Conservation (phyloP, 352 stramenopile species). For the Nothophytophthora sp. region DNA sequence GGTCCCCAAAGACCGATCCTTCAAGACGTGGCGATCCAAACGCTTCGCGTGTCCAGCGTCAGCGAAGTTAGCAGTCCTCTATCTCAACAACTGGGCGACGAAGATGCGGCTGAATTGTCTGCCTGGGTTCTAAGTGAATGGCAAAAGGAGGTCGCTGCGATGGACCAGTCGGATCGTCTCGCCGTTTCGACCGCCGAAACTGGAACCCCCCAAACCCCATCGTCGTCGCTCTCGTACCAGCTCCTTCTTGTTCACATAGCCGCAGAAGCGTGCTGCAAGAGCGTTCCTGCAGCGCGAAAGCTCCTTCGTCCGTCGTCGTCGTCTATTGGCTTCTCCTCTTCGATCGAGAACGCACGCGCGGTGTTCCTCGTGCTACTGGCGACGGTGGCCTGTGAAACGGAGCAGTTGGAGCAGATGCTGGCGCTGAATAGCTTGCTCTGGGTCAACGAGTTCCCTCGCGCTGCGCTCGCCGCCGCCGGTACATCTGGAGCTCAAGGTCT, state of each 20-base stretch:
- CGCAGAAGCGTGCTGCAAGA: slow-evolving; percentile 7
- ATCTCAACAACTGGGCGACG: neutral
- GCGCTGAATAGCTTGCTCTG: slow-evolving; percentile 27
- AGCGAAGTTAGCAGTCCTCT: neutral
- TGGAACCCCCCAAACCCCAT: neutral
- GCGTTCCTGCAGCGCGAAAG: neutral
- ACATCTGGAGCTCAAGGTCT: neutral
- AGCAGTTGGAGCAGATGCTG: slow-evolving; percentile 16
- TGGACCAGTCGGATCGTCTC: no score
- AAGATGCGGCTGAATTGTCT: neutral
- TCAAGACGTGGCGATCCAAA: neutral
- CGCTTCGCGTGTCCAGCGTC: neutral
- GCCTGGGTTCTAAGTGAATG: slow-evolving; percentile 3
- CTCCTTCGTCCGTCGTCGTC: slow-evolving; percentile 2
- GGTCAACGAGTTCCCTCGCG: slow-evolving; percentile 29
- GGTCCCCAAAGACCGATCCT: neutral
- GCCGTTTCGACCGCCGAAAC: no score
- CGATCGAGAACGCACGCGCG: neutral
- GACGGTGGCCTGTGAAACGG: slow-evolving; percentile 4
- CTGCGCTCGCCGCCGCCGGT: slow-evolving; percentile 6
- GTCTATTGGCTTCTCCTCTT: neutral
- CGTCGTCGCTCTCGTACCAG: slow-evolving; percentile 7
- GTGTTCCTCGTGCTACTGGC: slow-evolving; percentile 26
- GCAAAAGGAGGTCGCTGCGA: no score
- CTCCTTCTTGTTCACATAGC: slow-evolving; percentile 26